phyloP scores from a whole-genome alignment of 805 yeast species.

The Cyberlindnera mississippiensis region DNA sequence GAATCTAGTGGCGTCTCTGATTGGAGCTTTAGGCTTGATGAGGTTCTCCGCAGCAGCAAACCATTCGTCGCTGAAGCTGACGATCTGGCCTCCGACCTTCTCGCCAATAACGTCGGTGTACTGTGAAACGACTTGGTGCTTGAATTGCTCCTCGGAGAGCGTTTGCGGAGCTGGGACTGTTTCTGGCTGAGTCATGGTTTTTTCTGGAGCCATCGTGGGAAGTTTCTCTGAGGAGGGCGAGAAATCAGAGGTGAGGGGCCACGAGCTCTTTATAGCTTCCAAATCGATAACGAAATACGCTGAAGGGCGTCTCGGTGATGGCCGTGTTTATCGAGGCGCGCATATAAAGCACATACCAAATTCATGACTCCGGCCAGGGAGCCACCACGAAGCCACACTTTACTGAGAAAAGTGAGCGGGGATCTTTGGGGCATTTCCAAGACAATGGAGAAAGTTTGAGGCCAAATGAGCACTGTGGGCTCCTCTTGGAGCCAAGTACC shows the following conservation, averaged over 20 bases:
- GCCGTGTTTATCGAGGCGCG: background rate
- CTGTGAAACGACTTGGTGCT: conserved; percentile 21
- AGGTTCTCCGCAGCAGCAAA: conserved; percentile 90
- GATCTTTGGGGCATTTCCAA: too few relatives aligned
- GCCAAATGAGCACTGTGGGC: too few relatives aligned
- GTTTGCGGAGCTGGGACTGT: conserved; percentile 7
- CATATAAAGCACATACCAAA: background rate
- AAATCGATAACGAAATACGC: too few relatives aligned
- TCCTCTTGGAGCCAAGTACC: too few relatives aligned
- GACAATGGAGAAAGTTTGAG: too few relatives aligned
- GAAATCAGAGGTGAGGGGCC: too few relatives aligned
- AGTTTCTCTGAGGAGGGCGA: too few relatives aligned
- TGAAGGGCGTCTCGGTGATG: background rate
- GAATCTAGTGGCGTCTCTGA: conserved; percentile 76
- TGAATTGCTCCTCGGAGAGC: conserved; percentile 24
- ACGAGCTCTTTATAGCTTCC: too few relatives aligned
- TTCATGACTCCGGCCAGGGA: too few relatives aligned
- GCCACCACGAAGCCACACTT: too few relatives aligned
- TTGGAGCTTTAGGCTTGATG: conserved; percentile 75
- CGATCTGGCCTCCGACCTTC: conserved; percentile 73
- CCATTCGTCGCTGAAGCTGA: conserved; percentile 83
- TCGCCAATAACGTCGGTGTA: conserved; percentile 73
- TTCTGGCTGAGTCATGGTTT: conserved; percentile 9
- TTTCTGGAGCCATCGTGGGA: background rate
- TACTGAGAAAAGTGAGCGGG: too few relatives aligned